phyloP scores from a whole-genome alignment of 208 protist species.

The Angomonas ambiguus region DNA sequence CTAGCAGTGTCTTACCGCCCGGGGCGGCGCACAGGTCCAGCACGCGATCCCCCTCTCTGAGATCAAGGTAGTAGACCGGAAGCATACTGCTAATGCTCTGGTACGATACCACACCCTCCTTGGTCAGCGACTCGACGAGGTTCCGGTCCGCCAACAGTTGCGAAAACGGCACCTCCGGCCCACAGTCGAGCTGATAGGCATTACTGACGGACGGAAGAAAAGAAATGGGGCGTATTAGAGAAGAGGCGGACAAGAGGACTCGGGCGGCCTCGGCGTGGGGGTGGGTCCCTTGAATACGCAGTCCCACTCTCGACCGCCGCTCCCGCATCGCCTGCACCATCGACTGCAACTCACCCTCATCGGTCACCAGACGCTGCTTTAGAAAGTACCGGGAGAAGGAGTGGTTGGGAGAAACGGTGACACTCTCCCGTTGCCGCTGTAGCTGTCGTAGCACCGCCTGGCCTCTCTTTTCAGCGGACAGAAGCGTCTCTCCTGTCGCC shows the following conservation, averaged over 20 bases:
- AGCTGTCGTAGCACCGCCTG: constrained; percentile 31
- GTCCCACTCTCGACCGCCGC: constrained; percentile 33
- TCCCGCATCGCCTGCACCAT: constrained; percentile 60
- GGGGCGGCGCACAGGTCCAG: constrained; percentile 86
- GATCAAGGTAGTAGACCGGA: constrained; percentile 58
- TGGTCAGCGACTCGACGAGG: constrained; percentile 48
- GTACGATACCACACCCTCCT: constrained; percentile 58
- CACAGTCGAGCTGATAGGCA: constrained; percentile 53
- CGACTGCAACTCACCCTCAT: constrained; percentile 56
- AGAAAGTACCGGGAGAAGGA: constrained; percentile 83
- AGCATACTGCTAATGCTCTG: constrained; percentile 79
- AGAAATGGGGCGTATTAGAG: constrained; percentile 35
- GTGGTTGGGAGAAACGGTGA: constrained; percentile 47
- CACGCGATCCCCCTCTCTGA: constrained; percentile 53
- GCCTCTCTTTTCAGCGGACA: constrained; percentile 17
- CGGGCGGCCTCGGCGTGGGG: constrained; percentile 26
- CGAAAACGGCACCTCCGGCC: constrained; percentile 27
- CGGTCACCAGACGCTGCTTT: constrained; percentile 55
- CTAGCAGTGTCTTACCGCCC: constrained; percentile 67
- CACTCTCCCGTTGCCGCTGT: constrained; percentile 24
- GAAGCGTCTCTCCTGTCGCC: background rate
- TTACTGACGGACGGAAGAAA: constrained; percentile 55
- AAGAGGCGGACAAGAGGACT: constrained; percentile 29
- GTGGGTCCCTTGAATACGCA: constrained; percentile 58
- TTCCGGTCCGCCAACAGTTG: constrained; percentile 43